phyloP scores from a whole-genome alignment of 495 filamentous ascomycete genomes.

The Podospora comata region DNA sequence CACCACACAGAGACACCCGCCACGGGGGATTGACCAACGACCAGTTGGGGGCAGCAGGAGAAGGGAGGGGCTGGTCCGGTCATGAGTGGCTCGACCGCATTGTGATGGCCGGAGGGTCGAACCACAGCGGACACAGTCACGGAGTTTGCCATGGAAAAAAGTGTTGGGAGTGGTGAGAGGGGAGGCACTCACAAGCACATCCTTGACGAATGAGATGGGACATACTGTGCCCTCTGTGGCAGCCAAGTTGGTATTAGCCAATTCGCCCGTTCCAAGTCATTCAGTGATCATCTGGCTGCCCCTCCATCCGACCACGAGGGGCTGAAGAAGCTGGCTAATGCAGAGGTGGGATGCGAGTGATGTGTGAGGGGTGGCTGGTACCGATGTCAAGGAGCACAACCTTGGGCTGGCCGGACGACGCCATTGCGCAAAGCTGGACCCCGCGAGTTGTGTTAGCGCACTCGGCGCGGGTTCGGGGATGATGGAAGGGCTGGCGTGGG shows the following conservation, averaged over 20 bases:
- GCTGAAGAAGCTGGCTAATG: background rate
- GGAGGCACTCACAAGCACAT: conserved; percentile 56
- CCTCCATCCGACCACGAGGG: conserved; percentile 20
- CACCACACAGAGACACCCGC: background rate
- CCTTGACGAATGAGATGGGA: conserved; percentile 69
- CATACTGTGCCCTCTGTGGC: conserved; percentile 64
- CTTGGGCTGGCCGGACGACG: conserved; percentile 31
- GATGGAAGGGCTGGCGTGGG: background rate
- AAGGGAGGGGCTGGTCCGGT: background rate
- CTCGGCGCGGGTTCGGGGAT: conserved; percentile 12
- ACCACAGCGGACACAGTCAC: conserved; percentile 15
- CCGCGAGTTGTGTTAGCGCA: background rate
- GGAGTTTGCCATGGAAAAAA: conserved; percentile 10
- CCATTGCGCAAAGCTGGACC: conserved; percentile 14
- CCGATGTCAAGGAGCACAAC: conserved; percentile 52
- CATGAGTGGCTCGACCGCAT: conserved; percentile 19
- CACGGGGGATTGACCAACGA: background rate
- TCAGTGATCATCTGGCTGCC: background rate
- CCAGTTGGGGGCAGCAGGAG: background rate
- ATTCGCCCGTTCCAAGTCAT: conserved; percentile 19
- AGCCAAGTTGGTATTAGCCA: conserved; percentile 38
- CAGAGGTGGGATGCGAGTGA: conserved; percentile 1
- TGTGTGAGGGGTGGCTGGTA: conserved; percentile 27
- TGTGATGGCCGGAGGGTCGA: conserved; percentile 9
- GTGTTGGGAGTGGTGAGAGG: conserved; percentile 11